Conservation (phyloP, 129 eudicot species). For the Pulicaria dysenterica region DNA sequence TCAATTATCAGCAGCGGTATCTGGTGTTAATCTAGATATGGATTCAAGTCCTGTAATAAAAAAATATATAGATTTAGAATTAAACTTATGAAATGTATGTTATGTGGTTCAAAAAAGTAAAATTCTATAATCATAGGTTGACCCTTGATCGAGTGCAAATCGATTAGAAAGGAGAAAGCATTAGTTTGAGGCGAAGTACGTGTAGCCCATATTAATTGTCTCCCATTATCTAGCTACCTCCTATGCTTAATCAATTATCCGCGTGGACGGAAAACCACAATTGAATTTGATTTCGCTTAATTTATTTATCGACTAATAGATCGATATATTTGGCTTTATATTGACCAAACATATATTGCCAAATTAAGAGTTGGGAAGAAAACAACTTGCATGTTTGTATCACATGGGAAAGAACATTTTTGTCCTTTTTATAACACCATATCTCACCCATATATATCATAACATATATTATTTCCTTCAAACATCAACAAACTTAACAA, state of each 20-base stretch:
- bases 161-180: background rate
- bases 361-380: background rate
- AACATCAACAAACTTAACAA: background rate
- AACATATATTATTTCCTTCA: background rate
- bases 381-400: constrained; percentile 22
- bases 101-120: no score
- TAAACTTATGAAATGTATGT: no score
- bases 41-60: no score
- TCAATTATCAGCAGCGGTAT: no score
- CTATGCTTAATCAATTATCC: no score
- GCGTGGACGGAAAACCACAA: background rate
- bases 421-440: constrained; percentile 19
- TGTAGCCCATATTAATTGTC: constrained; percentile 3
- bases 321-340: background rate
- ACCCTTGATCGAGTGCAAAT: no score
- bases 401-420: constrained; percentile 31
- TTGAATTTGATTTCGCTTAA: background rate
- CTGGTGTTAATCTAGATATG: no score
- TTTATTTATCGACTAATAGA: no score
- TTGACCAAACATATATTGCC: constrained; percentile 7
- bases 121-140: no score
- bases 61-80: no score
- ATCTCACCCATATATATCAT: constrained; percentile 13
- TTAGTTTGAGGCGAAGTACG: background rate
- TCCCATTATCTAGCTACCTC: background rate